These are phyloP conservation scores for Rhizoctonia solani DNA, from an alignment of 1,284 basidiomycete species.

Conservation along the genomic window DNA sequence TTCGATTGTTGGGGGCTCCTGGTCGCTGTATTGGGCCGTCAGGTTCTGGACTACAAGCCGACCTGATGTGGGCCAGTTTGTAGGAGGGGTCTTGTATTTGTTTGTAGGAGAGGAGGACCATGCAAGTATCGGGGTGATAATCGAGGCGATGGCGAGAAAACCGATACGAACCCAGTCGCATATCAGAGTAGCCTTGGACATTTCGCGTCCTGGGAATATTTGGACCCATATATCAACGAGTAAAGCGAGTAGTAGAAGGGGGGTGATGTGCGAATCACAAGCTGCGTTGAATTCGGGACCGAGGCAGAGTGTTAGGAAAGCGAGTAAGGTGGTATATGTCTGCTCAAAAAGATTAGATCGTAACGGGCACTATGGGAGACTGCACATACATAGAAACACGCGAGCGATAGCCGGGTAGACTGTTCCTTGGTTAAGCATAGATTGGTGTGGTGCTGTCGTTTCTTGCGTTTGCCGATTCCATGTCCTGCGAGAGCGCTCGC, in stretches of 20 bases:
- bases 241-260: constrained; percentile 1
- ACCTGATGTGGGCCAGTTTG: not conserved
- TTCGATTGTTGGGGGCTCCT: not conserved
- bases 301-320: constrained; percentile 11
- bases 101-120: not conserved
- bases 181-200: not conserved
- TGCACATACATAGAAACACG: constrained; percentile 10
- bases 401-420: not conserved
- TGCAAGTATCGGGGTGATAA: not conserved
- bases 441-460: not conserved
- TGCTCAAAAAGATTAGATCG: not conserved
- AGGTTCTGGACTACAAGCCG: constrained; percentile 13
- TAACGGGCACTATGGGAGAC: not conserved
- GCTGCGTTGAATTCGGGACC: not conserved
- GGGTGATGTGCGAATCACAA: constrained; percentile 5
- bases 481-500: not conserved
- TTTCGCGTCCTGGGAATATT: not conserved
- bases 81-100: not conserved
- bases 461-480: constrained; percentile 11
- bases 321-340: not conserved
- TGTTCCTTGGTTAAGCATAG: constrained; percentile 16
- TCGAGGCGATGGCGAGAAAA: constrained; percentile 1
- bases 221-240: not conserved
- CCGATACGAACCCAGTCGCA: constrained; percentile 4
- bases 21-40: not conserved